These are phyloP conservation scores for Saprolegnia parasitica DNA, from an alignment of 352 stramenopile species.

Conservation along the genomic window DNA sequence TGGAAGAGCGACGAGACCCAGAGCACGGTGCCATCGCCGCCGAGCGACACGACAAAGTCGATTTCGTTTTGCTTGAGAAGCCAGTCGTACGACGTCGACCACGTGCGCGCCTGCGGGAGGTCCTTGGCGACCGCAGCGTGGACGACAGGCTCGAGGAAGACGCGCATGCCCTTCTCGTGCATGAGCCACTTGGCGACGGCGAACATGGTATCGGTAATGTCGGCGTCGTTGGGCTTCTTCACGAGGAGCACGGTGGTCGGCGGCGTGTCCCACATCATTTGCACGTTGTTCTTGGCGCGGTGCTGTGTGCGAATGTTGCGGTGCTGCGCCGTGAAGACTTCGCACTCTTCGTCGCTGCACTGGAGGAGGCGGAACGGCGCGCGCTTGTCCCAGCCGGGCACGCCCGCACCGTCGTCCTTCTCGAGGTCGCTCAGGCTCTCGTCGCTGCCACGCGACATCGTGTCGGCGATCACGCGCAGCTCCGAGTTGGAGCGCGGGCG, in stretches of 20 bases:
- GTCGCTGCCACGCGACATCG: slow-evolving; percentile 36
- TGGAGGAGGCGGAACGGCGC: slow-evolving; percentile 75
- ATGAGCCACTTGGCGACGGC: slow-evolving; percentile 63
- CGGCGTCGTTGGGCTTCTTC: slow-evolving; percentile 83
- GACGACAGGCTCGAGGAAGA: slow-evolving; percentile 73
- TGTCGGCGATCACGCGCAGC: slow-evolving; percentile 76
- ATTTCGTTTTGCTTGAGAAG: slow-evolving; percentile 67
- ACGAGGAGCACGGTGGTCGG: slow-evolving; percentile 80
- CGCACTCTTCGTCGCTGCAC: slow-evolving; percentile 84
- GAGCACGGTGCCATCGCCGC: slow-evolving; percentile 92
- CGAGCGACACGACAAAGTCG: slow-evolving; percentile 91
- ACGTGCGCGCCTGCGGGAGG: slow-evolving; percentile 56
- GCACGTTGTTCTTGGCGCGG: slow-evolving; percentile 81
- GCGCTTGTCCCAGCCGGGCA: slow-evolving; percentile 46
- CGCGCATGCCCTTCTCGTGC: slow-evolving; percentile 63
- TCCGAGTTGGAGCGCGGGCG: slow-evolving; percentile 77
- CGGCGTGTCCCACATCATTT: slow-evolving; percentile 84
- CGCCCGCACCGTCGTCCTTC: slow-evolving; percentile 26
- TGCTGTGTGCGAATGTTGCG: slow-evolving; percentile 82
- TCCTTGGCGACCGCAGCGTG: slow-evolving; percentile 47
- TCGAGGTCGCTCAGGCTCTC: slow-evolving; percentile 11
- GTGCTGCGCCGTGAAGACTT: slow-evolving; percentile 83
- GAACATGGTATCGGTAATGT: slow-evolving; percentile 66
- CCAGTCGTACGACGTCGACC: slow-evolving; percentile 56
- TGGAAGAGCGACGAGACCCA: slow-evolving; percentile 84